phyloP scores from a whole-genome alignment of 345 rosid species.

The Lepidium sativum region DNA sequence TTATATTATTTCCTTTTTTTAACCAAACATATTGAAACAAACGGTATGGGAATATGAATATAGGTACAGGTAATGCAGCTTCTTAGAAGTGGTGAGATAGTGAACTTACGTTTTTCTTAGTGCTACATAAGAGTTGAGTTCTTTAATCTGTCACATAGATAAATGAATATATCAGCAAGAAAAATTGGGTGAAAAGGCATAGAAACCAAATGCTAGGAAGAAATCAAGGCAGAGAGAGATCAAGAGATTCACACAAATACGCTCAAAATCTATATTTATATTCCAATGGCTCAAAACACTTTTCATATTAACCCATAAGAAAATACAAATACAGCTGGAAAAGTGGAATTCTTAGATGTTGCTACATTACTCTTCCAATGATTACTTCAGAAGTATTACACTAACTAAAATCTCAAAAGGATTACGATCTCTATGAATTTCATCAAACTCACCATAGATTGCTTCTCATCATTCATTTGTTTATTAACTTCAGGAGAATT shows the following conservation, averaged over 20 bases:
- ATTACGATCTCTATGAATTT: background rate
- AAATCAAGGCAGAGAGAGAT: background rate
- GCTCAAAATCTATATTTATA: background rate
- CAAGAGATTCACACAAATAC: background rate
- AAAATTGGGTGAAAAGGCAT: background rate
- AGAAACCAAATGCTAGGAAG: background rate
- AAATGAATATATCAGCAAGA: background rate
- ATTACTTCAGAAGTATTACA: no score
- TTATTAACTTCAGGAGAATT: conserved; percentile 67
- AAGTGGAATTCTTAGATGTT: background rate
- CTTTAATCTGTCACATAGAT: conserved; percentile 61
- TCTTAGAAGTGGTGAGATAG: background rate
- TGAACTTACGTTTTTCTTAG: conserved; percentile 78
- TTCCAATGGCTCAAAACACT: background rate
- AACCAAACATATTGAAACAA: background rate
- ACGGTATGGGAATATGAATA: background rate
- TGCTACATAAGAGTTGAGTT: conserved; percentile 84
- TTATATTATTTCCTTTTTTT: background rate
- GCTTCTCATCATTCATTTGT: conserved; percentile 88
- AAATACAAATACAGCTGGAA: background rate
- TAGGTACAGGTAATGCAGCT: background rate
- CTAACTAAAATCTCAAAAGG: background rate
- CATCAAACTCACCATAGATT: conserved; percentile 64
- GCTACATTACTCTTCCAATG: background rate
- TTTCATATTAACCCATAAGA: background rate